Evolutionary conservation across 257 asterid genomes (phyloP), one percentile per base, ranked within the genome.

Genomic region (Striga asiatica): DNA sequence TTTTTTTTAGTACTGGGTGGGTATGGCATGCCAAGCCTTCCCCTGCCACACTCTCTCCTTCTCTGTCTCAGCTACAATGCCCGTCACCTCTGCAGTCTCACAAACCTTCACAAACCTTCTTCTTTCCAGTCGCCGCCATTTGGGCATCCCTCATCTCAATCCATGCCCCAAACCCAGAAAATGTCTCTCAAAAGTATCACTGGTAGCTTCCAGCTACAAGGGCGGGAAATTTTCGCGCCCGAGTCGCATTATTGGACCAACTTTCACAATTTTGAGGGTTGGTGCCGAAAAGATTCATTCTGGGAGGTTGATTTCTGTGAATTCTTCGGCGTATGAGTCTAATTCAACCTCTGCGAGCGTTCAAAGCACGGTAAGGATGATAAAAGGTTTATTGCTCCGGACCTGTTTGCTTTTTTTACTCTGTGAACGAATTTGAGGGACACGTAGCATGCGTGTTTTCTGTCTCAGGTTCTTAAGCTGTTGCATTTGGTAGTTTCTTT

Each of bases 401-500:
- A 17, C 45, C 42, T 17, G 17, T 54, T 14, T 23, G 32, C 5
- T 3, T 17, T 51, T 11, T 24, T 62, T 54, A 9, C 18, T 37
- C 18, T 8, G 2, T 25, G 34, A 23, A 23, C 17, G 46, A 21
- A n/a, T 41, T 8, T 6, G 49, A 48, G 8, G 43, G 7, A n/a
- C n/a, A 11, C 3, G 3, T 22, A 32, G 11, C 38, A n/a, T n/a
- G n/a, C n/a, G n/a, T n/a, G n/a, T n/a, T 53, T 39, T 49, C 31
- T 53, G 61, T 53, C 52, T 48, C 57, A 84, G 98, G 94, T 76
- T 61, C 19, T 87, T 47, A 86, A 78, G 17, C 68, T 73, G 65
- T 22, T 84, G 82, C 98, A 84, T 77, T 78, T 87, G 79, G 63
- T 79, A 19, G 88, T 74, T 29, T 84, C 98, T 11, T 73, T 91